Conservation (phyloP, 345 rosid genomes). For the Eucalyptus polyanthemos region DNA sequence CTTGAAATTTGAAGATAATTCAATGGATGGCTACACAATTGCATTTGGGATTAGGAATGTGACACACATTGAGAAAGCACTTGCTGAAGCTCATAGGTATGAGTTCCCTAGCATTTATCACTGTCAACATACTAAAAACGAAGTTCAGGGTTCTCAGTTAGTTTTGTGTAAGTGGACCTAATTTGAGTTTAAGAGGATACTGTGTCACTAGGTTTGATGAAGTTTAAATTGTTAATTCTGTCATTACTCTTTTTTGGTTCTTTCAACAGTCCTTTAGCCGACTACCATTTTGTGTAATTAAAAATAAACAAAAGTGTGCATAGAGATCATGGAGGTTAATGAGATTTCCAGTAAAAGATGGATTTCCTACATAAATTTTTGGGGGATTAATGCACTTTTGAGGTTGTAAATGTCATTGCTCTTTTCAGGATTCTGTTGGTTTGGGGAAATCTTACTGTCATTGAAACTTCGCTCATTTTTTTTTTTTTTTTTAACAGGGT, state of each 20-base stretch:
- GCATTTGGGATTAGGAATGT: conserved; percentile 99
- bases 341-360: not conserved
- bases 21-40: conserved; percentile 93
- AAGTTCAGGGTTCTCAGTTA: not conserved
- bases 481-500: conserved; percentile 12
- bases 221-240: not conserved
- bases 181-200: not conserved
- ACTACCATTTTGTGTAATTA: not conserved
- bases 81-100: conserved; percentile 77
- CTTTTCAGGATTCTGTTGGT: not conserved
- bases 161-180: not conserved
- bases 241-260: not conserved
- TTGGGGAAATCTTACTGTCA: not conserved
- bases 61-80: conserved; percentile 89
- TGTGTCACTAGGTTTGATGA: not conserved
- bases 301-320: not conserved
- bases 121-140: not conserved
- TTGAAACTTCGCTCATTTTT: not conserved
- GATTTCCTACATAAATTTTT: not conserved
- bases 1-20: conserved; percentile 53
- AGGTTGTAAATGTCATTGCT: not conserved
- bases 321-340: not conserved
- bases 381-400: not conserved
- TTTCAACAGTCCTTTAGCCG: not conserved
- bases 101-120: not conserved